Evolutionary conservation across 148 eudicot genomes (phyloP).

Genomic region (Fagopyrum esculentum): DNA sequence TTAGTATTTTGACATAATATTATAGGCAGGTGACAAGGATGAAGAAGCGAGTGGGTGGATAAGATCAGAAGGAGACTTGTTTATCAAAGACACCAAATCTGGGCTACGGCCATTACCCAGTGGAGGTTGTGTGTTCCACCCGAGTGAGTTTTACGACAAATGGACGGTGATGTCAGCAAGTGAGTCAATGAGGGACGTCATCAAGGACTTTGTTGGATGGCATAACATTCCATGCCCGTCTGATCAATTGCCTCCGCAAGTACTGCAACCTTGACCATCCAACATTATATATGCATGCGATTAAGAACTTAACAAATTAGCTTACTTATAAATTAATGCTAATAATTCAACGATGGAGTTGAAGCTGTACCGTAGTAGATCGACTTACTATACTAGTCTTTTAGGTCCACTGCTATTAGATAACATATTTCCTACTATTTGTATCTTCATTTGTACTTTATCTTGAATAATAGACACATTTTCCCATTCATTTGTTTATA

Average conservation of each 20-base stretch:
- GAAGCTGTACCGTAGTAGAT: no score
- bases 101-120: constrained; percentile 22
- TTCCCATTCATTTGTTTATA: no score
- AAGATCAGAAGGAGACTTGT: constrained; percentile 49
- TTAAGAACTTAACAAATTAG: not conserved
- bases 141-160: constrained; percentile 33
- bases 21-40: constrained; percentile 54
- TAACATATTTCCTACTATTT: no score
- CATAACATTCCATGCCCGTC: constrained; percentile 39
- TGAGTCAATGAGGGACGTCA: constrained; percentile 50
- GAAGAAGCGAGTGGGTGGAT: constrained; percentile 36
- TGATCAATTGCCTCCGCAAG: constrained; percentile 15
- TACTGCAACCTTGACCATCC: not conserved
- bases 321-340: no score
- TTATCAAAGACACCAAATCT: constrained; percentile 43
- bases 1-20: no score
- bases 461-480: no score
- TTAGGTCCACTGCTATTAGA: no score
- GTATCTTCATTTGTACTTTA: no score
- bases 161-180: constrained; percentile 69
- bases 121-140: constrained; percentile 27
- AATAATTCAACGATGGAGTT: no score
- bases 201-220: constrained; percentile 69
- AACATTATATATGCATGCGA: not conserved
- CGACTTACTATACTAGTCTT: no score